Evolutionary conservation across 2,329 filamentous ascomycete species (phyloP).

Genomic region (Arthrobotrys sphaeroides): DNA sequence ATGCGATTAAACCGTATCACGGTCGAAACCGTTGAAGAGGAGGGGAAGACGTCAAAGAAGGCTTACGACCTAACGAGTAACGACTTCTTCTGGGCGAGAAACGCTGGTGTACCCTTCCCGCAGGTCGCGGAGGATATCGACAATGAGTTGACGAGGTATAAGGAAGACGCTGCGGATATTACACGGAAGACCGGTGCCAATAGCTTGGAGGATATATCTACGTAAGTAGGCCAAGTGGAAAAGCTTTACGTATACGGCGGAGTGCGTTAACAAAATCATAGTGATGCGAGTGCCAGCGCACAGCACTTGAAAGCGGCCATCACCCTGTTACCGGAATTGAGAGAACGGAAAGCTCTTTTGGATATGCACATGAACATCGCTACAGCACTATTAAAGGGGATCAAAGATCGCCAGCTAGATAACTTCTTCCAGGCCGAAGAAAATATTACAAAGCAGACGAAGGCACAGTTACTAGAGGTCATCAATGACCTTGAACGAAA

Average conservation of each 20-base stretch:
- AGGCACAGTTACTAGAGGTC: constrained; percentile 85
- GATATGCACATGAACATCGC: constrained; percentile 99
- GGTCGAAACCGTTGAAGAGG: constrained; percentile 83
- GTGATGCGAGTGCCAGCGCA: constrained; percentile 86
- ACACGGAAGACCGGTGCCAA: constrained; percentile 94
- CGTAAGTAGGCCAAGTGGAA: constrained; percentile 39
- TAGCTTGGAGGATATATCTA: constrained; percentile 83
- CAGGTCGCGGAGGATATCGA: constrained; percentile 97
- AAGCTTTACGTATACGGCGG: constrained; percentile 1
- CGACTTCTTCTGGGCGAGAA: constrained; percentile 97
- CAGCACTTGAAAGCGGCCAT: constrained; percentile 97
- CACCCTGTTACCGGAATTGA: constrained; percentile 86
- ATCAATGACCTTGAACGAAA: constrained; percentile 85
- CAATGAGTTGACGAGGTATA: constrained; percentile 89
- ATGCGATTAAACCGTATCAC: constrained; percentile 94
- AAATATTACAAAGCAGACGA: constrained; percentile 88
- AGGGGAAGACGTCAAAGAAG: constrained; percentile 78
- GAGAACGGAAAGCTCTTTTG: constrained; percentile 88
- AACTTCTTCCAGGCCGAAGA: constrained; percentile 97
- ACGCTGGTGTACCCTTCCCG: constrained; percentile 88
- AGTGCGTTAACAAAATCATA: constrained; percentile 60
- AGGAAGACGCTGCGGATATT: constrained; percentile 91
- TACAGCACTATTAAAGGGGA: constrained; percentile 79
- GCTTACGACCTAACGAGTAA: constrained; percentile 87
- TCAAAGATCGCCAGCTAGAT: constrained; percentile 93